A percentile compares a stretch with the other conserved stretches of the same genome.
Conservation (phyloP, 805 yeast species). For the Cyberlindnera mrakii region DNA sequence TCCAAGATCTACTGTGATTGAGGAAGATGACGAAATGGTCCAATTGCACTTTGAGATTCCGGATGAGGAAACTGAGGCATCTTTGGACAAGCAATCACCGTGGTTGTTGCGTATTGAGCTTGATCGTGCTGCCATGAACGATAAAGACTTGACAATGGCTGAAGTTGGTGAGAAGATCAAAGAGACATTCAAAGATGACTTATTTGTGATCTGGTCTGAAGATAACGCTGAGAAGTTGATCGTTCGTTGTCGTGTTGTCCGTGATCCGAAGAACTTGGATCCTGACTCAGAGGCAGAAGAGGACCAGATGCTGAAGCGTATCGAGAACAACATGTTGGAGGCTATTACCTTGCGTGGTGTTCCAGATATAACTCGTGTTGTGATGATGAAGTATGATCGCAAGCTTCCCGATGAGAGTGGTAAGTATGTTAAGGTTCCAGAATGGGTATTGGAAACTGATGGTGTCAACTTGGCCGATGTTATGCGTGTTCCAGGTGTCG, state of each 20-base stretch:
- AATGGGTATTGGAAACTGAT: constrained; percentile 98
- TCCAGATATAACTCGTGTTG: constrained; percentile 77
- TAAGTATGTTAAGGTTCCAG: constrained; percentile 82
- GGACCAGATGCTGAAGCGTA: constrained; percentile 90
- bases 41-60: constrained; percentile 97
- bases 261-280: constrained; percentile 90
- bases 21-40: constrained; percentile 94
- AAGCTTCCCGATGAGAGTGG: constrained; percentile 74
- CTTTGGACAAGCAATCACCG: constrained; percentile 92
- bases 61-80: constrained; percentile 94
- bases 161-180: constrained; percentile 96
- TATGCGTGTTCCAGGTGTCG: constrained; percentile 92
- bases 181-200: constrained; percentile 87
- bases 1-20: constrained; percentile 93
- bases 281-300: constrained; percentile 95
- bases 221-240: constrained; percentile 96
- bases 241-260: constrained; percentile 96
- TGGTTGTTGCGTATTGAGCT: constrained; percentile 95
- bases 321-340: constrained; percentile 94
- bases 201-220: constrained; percentile 98
- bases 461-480: constrained; percentile 96
- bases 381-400: constrained; percentile 78
- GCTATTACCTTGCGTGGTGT: constrained; percentile 94
- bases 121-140: constrained; percentile 98
- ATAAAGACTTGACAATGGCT: constrained; percentile 95